Percentiles rank a stretch among this genome's conserved stretches.
Conservation (phyloP, 2,329 filamentous ascomycete genomes). For the Drechslerella dactyloides region DNA sequence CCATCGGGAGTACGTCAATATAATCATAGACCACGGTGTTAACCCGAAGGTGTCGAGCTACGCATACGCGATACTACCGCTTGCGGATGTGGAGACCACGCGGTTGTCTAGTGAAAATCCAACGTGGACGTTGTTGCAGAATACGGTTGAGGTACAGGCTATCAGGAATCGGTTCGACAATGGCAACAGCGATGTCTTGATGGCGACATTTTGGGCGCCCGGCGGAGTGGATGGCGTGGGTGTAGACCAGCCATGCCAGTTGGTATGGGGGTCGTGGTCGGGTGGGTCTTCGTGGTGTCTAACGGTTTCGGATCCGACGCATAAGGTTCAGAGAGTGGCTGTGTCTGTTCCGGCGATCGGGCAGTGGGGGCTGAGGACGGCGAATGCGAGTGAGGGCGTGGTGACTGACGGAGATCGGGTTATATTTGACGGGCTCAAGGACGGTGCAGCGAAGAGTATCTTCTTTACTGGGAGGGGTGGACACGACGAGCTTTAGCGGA, state of each 20-base stretch:
- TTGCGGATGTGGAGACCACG: slow-evolving; percentile 27
- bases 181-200: slow-evolving; percentile 14
- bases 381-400: slow-evolving; percentile 6
- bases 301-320: slow-evolving; percentile 22
- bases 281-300: slow-evolving; percentile 17
- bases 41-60: slow-evolving; percentile 27
- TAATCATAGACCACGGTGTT: slow-evolving; percentile 28
- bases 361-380: not conserved
- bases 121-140: slow-evolving; percentile 13
- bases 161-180: slow-evolving; percentile 17
- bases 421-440: slow-evolving; percentile 7
- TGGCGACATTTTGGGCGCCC: slow-evolving; percentile 45
- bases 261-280: slow-evolving; percentile 27
- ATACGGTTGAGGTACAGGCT: slow-evolving; percentile 25
- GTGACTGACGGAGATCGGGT: slow-evolving; percentile 14
- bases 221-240: slow-evolving; percentile 21
- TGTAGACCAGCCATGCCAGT: slow-evolving; percentile 25
- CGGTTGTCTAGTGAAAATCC: slow-evolving; percentile 9
- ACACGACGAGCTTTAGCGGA: slow-evolving; percentile 22
- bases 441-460: slow-evolving; percentile 27
- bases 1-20: slow-evolving; percentile 34
- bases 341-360: slow-evolving; percentile 5
- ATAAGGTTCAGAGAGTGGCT: not conserved
- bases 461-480: slow-evolving; percentile 16
- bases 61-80: slow-evolving; percentile 43